Evolutionary conservation across 306 rosid species (phyloP), one percentile per base, ranked within the genome.

Genomic region (Casuarina equisetifolia): DNA sequence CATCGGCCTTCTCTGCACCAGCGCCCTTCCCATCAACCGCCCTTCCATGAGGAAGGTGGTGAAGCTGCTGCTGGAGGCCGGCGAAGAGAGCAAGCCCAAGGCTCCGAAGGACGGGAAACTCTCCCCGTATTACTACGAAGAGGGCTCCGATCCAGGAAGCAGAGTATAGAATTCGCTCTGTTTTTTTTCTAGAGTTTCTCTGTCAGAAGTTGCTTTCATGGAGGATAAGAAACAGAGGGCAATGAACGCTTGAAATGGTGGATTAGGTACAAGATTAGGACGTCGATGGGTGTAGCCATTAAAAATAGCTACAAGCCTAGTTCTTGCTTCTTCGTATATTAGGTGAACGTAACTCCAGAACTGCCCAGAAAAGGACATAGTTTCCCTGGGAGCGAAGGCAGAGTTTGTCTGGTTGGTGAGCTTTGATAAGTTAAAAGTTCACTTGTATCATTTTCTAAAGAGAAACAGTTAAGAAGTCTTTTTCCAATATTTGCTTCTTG

Each of bases 41-140:
- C 97, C 97, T 25, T 85, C 97, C 9, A 92, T 92, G 95, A 82
- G 95, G 38, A 86, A 74, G 13, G 93, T 92, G 74, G 97, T 90
- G 73, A 92, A 84, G 76, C 75, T 88, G 88, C 77, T 92, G 63
- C 88, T 87, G 32, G 95, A 90, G 81, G 85, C 80, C 40, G 70
- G 80, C 20, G 10, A 77, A 49, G 84, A 73, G 71, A 59, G 74
- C 74, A 87, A 80, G 71, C 62, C 88, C 72, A 78, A 54, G 74
- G 69, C 25, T 40, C 75, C 54, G 20, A 81, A 70, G 73, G 83
- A 75, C 50, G 89, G 90, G 53, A 85, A 74, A 52, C 79, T 90
- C 42, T 84, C 97, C 76, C 95, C 91, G 44, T 87, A 87, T 49
- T 92, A 82, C 74, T 82, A 83, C n/a, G 90, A 84, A 80, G 87